Conservation (phyloP, 495 filamentous ascomycete genomes). For the Oidiodendron maius region DNA sequence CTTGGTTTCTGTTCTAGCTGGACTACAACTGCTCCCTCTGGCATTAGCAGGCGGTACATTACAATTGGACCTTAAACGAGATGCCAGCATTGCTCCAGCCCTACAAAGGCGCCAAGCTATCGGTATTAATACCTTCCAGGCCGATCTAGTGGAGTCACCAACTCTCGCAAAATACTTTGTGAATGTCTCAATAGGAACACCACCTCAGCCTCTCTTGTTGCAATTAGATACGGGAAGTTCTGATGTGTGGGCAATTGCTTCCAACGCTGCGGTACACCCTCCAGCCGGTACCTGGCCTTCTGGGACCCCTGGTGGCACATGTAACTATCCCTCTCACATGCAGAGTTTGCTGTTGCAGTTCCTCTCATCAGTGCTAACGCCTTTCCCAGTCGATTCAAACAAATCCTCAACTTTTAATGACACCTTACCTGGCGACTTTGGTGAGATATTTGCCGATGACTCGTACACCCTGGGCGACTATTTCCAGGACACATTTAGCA, state of each 20-base stretch:
- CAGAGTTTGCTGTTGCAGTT: neutral
- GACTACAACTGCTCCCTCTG: neutral
- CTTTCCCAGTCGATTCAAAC: constrained; percentile 36
- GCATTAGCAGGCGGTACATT: neutral
- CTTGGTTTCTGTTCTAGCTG: neutral
- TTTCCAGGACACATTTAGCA: constrained; percentile 63
- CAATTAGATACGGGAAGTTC: constrained; percentile 77
- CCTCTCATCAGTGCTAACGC: constrained; percentile 1
- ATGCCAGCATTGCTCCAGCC: neutral
- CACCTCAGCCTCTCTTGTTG: constrained; percentile 48
- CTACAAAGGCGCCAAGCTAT: neutral
- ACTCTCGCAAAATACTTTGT: constrained; percentile 18
- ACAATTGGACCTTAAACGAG: neutral
- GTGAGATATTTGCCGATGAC: constrained; percentile 78
- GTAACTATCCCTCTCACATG: neutral
- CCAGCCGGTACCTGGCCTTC: neutral
- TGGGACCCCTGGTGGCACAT: neutral
- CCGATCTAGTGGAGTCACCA: neutral
- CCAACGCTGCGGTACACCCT: neutral
- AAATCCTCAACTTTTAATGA: constrained; percentile 65
- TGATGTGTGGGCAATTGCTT: constrained; percentile 67
- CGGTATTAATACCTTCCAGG: neutral
- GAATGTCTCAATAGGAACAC: constrained; percentile 64
- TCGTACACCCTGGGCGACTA: constrained; percentile 64
- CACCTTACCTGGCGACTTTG: constrained; percentile 57